Base-by-base conservation (phyloP, 2,329 filamentous ascomycete species). In the Sporothrix pallida region DNA sequence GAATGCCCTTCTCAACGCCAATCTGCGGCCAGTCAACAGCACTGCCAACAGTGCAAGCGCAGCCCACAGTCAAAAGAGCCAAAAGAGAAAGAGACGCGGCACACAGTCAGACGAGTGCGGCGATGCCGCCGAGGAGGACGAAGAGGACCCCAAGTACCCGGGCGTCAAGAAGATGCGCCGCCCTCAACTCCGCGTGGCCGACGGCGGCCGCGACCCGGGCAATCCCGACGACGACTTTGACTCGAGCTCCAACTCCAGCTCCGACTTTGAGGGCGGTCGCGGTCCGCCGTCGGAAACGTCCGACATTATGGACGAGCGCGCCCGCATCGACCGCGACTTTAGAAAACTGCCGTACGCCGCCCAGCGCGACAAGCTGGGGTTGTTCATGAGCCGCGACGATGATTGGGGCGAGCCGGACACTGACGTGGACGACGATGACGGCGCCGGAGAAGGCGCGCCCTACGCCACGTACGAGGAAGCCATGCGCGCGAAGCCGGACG, bases 361-460 rank as follows among this genome's bases (percentile, higher is more conserved):
- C 23, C 73, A 54, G 12, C 70, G 71, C 15, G 60, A 72, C 69
- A n/a, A 13, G 26, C 73, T 72, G 6, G 73, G 73, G 8, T 50
- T 54, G 1, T 52, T 63, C 26, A 74, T 74, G 72, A 23, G 42
- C 50, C 52, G 73, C n/a, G 26, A 12, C 7, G 42, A 23, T 2
- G 20, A 56, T 52, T 69, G 42, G 52, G 54, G 17, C n/a, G 69
- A 23, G 48, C 37, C 52, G 68, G 42, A 70, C 52, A 12, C 31
- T 6, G 52, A 69, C 67, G 26, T 8, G 12, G 44, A 50, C 15
- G 65, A 17, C 63, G 17, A 67, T 31, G 8, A 23, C 15, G 46
- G 23, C 31, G 37, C 52, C 2, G 52, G 50, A 26, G 60, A 17
- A 1, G 65, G 65, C 15, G 46, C 73, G 26, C 73, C 54, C 3